Percentiles rank a stretch among this genome's conserved stretches.
Conservation (phyloP, 1,139 yeast genomes). For the Nakaseomyces nivariensis region DNA sequence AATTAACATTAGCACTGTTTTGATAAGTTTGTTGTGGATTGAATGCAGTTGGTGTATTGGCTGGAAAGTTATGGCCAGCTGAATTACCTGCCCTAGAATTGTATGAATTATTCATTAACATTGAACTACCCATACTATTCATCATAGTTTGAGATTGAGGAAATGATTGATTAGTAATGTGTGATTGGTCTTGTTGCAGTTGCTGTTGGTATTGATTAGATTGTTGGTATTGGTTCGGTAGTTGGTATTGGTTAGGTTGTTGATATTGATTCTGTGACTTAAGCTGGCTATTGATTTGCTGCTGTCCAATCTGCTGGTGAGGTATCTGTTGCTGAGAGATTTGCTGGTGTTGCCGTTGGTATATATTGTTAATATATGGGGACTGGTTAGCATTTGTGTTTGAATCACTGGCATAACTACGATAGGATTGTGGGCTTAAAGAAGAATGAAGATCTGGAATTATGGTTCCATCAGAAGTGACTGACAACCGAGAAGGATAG, state of each 20-base stretch:
- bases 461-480: conserved; percentile 1
- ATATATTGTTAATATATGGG: not conserved
- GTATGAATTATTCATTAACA: not conserved
- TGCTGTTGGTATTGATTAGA: not conserved
- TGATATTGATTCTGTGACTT: not conserved
- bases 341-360: not conserved
- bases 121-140: not conserved
- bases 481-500: not conserved
- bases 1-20: not conserved
- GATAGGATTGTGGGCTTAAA: not conserved
- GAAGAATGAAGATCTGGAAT: not conserved
- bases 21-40: not conserved
- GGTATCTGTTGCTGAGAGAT: not conserved
- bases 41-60: not conserved
- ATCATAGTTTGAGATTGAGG: not conserved
- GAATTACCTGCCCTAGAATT: not conserved
- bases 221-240: not conserved
- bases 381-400: not conserved
- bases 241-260: not conserved
- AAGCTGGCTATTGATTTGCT: not conserved
- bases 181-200: not conserved
- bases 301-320: too few species aligned
- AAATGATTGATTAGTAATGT: not conserved
- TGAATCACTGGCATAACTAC: not conserved
- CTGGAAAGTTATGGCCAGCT: not conserved